Percentiles rank a stretch among this genome's conserved stretches.
These are phyloP conservation scores for Strigomonas culicis DNA, from an alignment of 208 protist genomes.

Conservation along the genomic window DNA sequence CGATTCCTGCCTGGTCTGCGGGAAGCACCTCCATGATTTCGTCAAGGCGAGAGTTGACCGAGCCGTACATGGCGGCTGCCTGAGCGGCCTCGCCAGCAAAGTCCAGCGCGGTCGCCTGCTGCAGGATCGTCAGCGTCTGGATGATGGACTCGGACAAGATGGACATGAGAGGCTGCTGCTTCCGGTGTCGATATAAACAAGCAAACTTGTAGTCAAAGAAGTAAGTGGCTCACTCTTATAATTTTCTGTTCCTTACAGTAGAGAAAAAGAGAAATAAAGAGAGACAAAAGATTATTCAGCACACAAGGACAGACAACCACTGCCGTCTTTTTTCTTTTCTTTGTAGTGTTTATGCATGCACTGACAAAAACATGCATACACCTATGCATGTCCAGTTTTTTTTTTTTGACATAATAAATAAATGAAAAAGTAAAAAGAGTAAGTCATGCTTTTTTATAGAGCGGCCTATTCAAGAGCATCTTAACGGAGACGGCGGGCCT, in stretches of 20 bases:
- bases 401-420: slow-evolving; percentile 9
- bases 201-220: slow-evolving; percentile 12
- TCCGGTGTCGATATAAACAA: slow-evolving; percentile 6
- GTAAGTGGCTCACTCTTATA: background rate
- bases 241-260: slow-evolving; percentile 10
- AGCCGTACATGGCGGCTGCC: slow-evolving; percentile 66
- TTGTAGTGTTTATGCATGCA: no score
- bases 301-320: background rate
- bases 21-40: slow-evolving; percentile 38
- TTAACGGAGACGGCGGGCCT: slow-evolving; percentile 99
- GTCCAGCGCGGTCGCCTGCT: slow-evolving; percentile 70
- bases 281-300: slow-evolving; percentile 8
- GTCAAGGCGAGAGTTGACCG: slow-evolving; percentile 49
- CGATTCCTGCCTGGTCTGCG: slow-evolving; percentile 40
- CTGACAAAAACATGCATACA: no score
- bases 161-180: background rate
- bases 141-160: slow-evolving; percentile 36
- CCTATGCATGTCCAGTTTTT: slow-evolving; percentile 17
- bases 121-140: slow-evolving; percentile 62
- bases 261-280: slow-evolving; percentile 10
- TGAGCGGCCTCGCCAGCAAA: slow-evolving; percentile 44
- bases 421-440: slow-evolving; percentile 10
- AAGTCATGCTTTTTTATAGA: slow-evolving; percentile 13
- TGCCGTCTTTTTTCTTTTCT: no score
- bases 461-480: slow-evolving; percentile 6